Evolutionary conservation across 2,329 filamentous ascomycete genomes (phyloP).

Genomic region (Neopestalotiopsis rosae): DNA sequence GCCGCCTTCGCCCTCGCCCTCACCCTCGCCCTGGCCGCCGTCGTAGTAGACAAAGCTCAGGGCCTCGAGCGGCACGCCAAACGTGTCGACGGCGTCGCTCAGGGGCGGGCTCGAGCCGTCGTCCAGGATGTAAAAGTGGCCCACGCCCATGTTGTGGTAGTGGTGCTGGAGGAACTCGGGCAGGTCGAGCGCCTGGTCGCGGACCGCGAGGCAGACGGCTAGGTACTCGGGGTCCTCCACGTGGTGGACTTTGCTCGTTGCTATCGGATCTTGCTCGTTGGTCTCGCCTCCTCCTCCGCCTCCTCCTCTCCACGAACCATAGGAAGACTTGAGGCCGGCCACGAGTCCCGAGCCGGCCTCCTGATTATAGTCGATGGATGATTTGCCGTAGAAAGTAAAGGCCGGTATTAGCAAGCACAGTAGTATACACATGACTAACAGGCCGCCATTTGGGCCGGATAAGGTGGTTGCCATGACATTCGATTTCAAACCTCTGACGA

Average conservation of each 20-base stretch:
- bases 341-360: neutral
- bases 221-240: conserved; percentile 17
- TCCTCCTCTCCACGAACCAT: neutral
- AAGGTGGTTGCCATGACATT: neutral
- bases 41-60: conserved; percentile 21
- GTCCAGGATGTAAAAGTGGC: conserved; percentile 25
- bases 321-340: neutral
- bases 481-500: neutral
- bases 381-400: conserved; percentile 11
- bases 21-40: conserved; percentile 12
- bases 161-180: conserved; percentile 25
- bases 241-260: neutral
- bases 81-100: conserved; percentile 4
- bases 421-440: conserved; percentile 1
- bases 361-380: neutral
- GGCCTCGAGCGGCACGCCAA: conserved; percentile 14
- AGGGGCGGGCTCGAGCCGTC: conserved; percentile 24
- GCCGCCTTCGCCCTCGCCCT: conserved; percentile 4
- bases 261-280: neutral
- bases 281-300: neutral
- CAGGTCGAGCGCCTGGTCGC: conserved; percentile 23
- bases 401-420: conserved; percentile 12
- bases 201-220: conserved; percentile 23
- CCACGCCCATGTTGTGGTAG: conserved; percentile 25
- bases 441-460: neutral